A percentile compares a stretch with the other conserved stretches of the same genome.
These are phyloP conservation scores for Pseudogymnoascus verrucosus DNA, from an alignment of 2,329 filamentous ascomycete species.

Conservation along the genomic window DNA sequence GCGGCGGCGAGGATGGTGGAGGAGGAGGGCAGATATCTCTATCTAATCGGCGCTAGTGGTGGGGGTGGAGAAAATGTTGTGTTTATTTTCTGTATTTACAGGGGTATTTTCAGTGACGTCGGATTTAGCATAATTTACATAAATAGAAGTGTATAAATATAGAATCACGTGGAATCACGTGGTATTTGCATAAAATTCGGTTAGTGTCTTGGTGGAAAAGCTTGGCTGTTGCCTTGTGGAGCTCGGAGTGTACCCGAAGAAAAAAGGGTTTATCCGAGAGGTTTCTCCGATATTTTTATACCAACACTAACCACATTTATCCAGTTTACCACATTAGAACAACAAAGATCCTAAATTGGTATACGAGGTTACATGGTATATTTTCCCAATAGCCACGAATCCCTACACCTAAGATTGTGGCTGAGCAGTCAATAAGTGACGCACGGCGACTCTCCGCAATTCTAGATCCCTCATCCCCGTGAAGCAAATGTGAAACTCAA, in stretches of 20 bases:
- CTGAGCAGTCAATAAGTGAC: background rate
- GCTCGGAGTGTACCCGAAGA: background rate
- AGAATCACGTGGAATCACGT: background rate
- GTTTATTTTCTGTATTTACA: conserved; percentile 2
- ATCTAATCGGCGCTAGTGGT: conserved; percentile 1
- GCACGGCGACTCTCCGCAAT: background rate
- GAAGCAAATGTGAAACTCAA: background rate
- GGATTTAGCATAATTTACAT: background rate
- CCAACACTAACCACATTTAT: background rate
- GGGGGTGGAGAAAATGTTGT: conserved; percentile 5
- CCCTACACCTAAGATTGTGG: background rate
- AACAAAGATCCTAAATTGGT: background rate
- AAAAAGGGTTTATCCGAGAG: background rate
- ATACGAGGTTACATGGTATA: background rate
- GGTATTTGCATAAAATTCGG: background rate
- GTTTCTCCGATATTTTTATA: background rate
- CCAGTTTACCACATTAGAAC: background rate
- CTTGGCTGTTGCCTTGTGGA: background rate
- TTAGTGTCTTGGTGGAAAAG: background rate
- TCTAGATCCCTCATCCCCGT: background rate
- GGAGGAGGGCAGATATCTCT: background rate
- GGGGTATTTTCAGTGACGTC: background rate
- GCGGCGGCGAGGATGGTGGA: background rate
- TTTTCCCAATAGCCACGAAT: background rate
- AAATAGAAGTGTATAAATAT: background rate